Base-by-base conservation (phyloP, 148 eudicot genomes). In the Polygonum maritimum region DNA sequence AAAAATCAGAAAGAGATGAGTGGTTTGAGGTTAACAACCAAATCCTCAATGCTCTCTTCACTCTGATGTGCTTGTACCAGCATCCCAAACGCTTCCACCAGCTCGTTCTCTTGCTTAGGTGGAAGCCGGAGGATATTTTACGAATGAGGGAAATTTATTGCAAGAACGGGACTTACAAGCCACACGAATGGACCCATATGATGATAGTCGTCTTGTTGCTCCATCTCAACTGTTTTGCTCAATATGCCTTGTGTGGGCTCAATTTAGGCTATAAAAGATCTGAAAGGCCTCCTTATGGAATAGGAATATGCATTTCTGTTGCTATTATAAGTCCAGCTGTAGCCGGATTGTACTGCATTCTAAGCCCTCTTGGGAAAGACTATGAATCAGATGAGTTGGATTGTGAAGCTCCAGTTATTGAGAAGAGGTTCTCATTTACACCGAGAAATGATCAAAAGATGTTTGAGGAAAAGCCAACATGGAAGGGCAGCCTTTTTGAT, bases 11-110 rank as follows among this genome's bases (percentile, higher is more conserved):
- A 14, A 84, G 99, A 77, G 86, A 89, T 78, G 74, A 84, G 48
- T 95, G 99, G 98, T 90, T 88, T 69, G 98, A 95, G 86, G 87
- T 92, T 38, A 92, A 90, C 77, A 95, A 95, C 79, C 98, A 95
- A 72, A 89, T 95, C n/a, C 92, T 92, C 57, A 95, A 90, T 76
- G 98, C 97, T 16, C 80, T 95, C 4, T 95, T 95, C 77, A 95
- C 97, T 5, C 90, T 95, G 5, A 90, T 95, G 92, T 92, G 96
- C 80, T 81, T 95, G 72, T 95, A 95, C 79, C 92, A 86, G 26
- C 98, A 95, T 79, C 98, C 98, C 0, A 87, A 87, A 74, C 88
- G 97, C 15, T 77, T 89, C 76, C 85, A 92, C 83, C 96, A 95
- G 74, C 83, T 92, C 14, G 87, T 86, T 7, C 90, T 95, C 76